Percentiles rank a stretch among this genome's conserved stretches.
Conservation (phyloP, 179 eudicot genomes). For the Beta lomatogona region DNA sequence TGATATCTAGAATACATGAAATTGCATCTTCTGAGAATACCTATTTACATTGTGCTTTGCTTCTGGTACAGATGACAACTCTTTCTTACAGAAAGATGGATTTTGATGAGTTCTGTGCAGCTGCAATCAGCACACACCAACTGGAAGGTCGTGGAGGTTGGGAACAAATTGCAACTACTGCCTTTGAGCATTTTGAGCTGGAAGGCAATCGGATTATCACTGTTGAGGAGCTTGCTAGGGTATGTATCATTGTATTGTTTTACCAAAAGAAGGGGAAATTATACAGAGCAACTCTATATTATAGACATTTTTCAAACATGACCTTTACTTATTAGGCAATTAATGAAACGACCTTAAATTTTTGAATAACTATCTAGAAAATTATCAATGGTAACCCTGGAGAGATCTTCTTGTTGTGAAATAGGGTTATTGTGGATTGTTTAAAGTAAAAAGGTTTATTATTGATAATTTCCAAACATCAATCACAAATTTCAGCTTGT, state of each 20-base stretch:
- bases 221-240: constrained; percentile 83
- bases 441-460: too few relatives aligned
- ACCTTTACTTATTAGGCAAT: too few relatives aligned
- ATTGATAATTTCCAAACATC: too few relatives aligned
- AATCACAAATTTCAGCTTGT: background rate
- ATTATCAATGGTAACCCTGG: too few relatives aligned
- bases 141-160: constrained; percentile 83
- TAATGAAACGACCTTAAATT: too few relatives aligned
- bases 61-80: constrained; percentile 65
- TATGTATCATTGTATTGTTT: constrained; percentile 25
- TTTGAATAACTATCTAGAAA: too few relatives aligned
- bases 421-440: too few relatives aligned
- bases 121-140: constrained; percentile 78
- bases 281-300: too few relatives aligned
- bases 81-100: constrained; percentile 70
- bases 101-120: constrained; percentile 94
- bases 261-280: background rate
- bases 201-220: constrained; percentile 75
- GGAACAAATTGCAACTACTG: constrained; percentile 75
- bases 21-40: background rate
- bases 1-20: background rate
- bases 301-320: too few relatives aligned
- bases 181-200: constrained; percentile 71
- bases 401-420: too few relatives aligned
- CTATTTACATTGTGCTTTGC: background rate